These are phyloP conservation scores for Chrysosporium queenslandicum DNA, from an alignment of 2,329 filamentous ascomycete genomes.

Conservation along the genomic window DNA sequence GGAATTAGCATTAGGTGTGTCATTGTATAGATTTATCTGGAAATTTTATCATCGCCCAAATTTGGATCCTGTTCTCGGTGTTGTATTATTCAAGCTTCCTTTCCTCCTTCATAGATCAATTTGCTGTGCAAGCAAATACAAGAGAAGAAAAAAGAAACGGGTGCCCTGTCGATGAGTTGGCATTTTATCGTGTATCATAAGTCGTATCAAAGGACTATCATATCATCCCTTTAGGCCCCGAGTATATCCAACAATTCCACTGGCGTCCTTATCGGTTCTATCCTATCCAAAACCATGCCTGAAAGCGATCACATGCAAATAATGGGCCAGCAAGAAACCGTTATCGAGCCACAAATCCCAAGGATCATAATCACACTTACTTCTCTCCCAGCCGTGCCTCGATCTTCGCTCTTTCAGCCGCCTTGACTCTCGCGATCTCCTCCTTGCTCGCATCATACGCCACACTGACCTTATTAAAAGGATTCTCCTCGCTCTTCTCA, in stretches of 20 bases:
- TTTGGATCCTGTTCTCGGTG: too few species aligned
- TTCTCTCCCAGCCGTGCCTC: slow-evolving; percentile 52
- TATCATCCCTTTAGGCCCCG: neutral
- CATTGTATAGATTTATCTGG: slow-evolving; percentile 1
- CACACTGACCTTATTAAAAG: slow-evolving; percentile 76
- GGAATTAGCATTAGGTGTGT: neutral
- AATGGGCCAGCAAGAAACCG: neutral
- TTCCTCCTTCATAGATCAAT: too few species aligned
- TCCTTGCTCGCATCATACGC: slow-evolving; percentile 68
- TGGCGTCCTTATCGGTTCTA: neutral
- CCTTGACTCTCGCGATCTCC: slow-evolving; percentile 58
- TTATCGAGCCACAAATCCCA: slow-evolving; percentile 25
- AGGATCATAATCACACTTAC: slow-evolving; percentile 7
- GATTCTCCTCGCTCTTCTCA: slow-evolving; percentile 87
- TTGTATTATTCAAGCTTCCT: too few species aligned
- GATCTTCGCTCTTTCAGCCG: slow-evolving; percentile 60
- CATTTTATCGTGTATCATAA: neutral
- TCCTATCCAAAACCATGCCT: neutral
- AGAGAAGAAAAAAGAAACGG: too few species aligned
- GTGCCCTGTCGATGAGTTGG: too few species aligned
- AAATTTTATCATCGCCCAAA: neutral
- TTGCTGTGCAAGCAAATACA: neutral
- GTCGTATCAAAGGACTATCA: slow-evolving; percentile 3
- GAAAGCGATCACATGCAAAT: slow-evolving; percentile 17
- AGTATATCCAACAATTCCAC: neutral